phyloP scores from a whole-genome alignment of 2,329 filamentous ascomycete species.

The Beauveria rudraprayagi region DNA sequence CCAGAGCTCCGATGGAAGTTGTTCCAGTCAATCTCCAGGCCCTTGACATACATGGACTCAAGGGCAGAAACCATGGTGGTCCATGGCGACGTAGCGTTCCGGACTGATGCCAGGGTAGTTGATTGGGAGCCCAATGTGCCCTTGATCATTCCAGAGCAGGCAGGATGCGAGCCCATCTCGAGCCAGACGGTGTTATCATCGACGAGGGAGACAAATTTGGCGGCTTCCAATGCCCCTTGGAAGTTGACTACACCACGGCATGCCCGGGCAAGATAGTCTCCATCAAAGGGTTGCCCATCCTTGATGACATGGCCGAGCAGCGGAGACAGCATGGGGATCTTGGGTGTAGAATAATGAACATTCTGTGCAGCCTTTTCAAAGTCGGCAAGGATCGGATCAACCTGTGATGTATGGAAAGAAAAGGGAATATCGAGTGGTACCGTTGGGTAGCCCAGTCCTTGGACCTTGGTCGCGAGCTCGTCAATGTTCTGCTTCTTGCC shows the following conservation, averaged over 20 bases:
- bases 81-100: background rate
- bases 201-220: background rate
- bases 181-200: slow-evolving; percentile 56
- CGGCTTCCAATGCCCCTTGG: slow-evolving; percentile 39
- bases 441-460: background rate
- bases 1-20: slow-evolving; percentile 51
- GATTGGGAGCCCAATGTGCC: slow-evolving; percentile 38
- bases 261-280: slow-evolving; percentile 40
- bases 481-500: background rate
- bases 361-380: background rate
- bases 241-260: slow-evolving; percentile 59
- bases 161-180: slow-evolving; percentile 62
- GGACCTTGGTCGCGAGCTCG: background rate
- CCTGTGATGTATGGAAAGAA: background rate
- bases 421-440: background rate
- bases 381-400: slow-evolving; percentile 1
- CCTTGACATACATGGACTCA: slow-evolving; percentile 44
- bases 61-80: background rate
- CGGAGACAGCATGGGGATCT: slow-evolving; percentile 13
- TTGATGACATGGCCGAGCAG: slow-evolving; percentile 33
- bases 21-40: slow-evolving; percentile 58
- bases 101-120: background rate
- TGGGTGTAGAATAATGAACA: slow-evolving; percentile 9
- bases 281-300: slow-evolving; percentile 33
- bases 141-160: slow-evolving; percentile 60